Base-by-base conservation (phyloP, 2,329 filamentous ascomycete species). In the Polychaeton citri region DNA sequence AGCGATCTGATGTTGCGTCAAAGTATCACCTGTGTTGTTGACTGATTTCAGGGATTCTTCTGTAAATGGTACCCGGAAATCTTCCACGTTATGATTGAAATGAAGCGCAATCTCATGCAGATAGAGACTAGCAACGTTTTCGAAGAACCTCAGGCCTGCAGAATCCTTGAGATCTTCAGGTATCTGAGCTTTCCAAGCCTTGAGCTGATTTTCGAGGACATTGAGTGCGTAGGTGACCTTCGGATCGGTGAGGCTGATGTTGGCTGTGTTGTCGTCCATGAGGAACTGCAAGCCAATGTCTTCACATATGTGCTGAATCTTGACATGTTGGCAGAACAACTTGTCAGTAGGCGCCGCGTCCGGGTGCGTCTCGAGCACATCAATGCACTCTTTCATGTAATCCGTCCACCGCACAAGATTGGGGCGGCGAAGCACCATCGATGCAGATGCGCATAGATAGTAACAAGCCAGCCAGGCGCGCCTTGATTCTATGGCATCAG, bases 371-470 rank as follows among this genome's bases (percentile, higher is more conserved):
- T 71, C 66, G 5, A 79, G 58, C 7, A 73, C 65, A 7, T 72
- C 65, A 21, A 78, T 53, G 44, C 70, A 75, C 46, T 79, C 72
- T 32, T 74, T 69, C 64, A 76, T 75, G 50, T 77, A 77, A 19
- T 72, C 65, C 18, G 67, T 69, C 71, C 73, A 77, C 12, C 71
- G 68, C 13, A 76, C 59, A 2, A 77, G 60, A 26, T 75, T 71
- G 0, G 71, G 66, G 10, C 74, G 65, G 28, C 74, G 62, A 24
- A 77, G 57, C 7, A 74, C 67, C 62, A 74, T 72, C 12, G 72
- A 64, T 7, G 68, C 68, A 46, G 71, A 68, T n/a, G 68, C 69
- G 36, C 66, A 70, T 40, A 76, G 55, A 45, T 74, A 73, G 54
- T 78, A 78, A 53, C 72, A 76, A 1, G 67, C 69, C 26, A 77